Base-by-base conservation (phyloP, 2,329 filamentous ascomycete species). In the Aspergillus tanneri region DNA sequence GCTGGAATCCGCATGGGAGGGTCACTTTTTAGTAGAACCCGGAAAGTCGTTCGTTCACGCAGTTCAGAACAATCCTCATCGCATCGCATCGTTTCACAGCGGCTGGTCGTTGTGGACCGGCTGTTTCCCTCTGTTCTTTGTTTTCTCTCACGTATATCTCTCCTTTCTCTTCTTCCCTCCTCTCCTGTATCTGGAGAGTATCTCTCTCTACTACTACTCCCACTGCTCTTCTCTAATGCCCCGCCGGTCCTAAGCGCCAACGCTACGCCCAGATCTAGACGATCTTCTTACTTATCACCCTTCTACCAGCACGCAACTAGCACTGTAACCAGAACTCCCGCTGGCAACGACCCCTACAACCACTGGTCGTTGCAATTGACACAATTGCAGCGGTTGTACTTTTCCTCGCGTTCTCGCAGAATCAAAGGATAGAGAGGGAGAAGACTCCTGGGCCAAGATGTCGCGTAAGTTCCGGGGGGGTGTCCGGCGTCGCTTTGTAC, bases 231-330 rank as follows among this genome's bases (percentile, higher is more conserved):
- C 34, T 50, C 46, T 43, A 41, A 63, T 68, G 64, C 67, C 66
- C 67, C 67, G 65, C 67, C 61, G 63, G 52, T 63, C 60, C 54
- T 66, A 68, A 69, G 65, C 66, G 67, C 68, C 66, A 67, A 62
- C 62, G 59, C 58, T 49, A 58, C 49, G 43, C 47, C 50, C 50
- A 52, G 54, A 55, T 54, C 48, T 55, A 51, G 56, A 46, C 58
- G 47, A 53, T 53, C 54, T 27, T 47, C 43, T 49, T 52, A 35
- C 37, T 49, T 43, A 30, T 40, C 41, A 19, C 21, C 8, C 14
- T 28, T 47, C 38, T 35, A 18, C 46, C 28, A 25, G 24, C 18
- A 37, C 40, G 34, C 36, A 45, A 49, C 46, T 40, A 46, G 40
- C 41, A 25, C 50, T 45, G 43, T 47, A 41, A 43, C 48, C 32